Evolutionary conservation across 139 green algal species (phyloP), one percentile per base, ranked within the genome.

Genomic region (Micromonas pusilla): DNA sequence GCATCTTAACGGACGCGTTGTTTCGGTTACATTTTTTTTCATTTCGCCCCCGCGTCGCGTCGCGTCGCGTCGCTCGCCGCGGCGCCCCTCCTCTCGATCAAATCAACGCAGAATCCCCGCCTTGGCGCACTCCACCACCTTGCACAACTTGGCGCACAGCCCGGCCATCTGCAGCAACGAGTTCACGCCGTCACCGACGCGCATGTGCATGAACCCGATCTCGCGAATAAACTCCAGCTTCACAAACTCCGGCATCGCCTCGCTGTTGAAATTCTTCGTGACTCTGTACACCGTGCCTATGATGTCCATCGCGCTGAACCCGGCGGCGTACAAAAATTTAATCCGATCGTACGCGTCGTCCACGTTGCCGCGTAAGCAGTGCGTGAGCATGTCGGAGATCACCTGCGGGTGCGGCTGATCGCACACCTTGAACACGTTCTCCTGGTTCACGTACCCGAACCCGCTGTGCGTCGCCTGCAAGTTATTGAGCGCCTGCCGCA

Each of bases 401-500:
- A 97, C 53, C 60, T 93, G 80, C 2, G 95, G 95, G 81, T 98
- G 95, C 28, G 95, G 95, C 89, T 98, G 94, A 85, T 98, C 95
- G 77, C 95, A 99, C 36, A 98, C 92, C 71, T 90, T 90, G 87
- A 98, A 98, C 19, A 99, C 95, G 57, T 93, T 91, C 5, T 96
- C 92, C 39, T 86, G 83, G 79, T 85, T 92, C 5, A 99, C 86
- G 28, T 96, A 85, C 0, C 92, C 91, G 85, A 98, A 98, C 32
- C 95, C 95, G 53, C 82, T 91, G 84, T 88, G 65, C 26, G 85
- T 89, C 26, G 86, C 79, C 78, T 98, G 94, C 82, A 99, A 75
- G 88, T 97, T 98, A 88, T 99, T 99, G 32, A 99, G 87, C n/a
- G 92, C 96, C 77, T 98, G 93, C 9, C 96, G 84, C 96, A 99